Evolutionary conservation across 2,329 filamentous ascomycete species (phyloP).

Genomic region (Byssoonygena ceratinophila): DNA sequence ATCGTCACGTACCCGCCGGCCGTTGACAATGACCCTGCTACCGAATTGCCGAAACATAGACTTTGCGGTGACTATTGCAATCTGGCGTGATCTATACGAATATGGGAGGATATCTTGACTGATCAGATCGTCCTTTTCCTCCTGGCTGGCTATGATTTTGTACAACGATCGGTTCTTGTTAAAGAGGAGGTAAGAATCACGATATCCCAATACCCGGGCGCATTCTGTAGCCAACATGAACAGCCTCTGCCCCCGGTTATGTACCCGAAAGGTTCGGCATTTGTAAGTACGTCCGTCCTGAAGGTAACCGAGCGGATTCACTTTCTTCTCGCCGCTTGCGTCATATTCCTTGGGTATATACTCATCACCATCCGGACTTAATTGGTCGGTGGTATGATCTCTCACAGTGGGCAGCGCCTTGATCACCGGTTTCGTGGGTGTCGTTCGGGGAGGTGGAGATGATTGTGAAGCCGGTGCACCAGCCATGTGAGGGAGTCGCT

Average conservation of each 20-base stretch:
- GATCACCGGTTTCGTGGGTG: constrained; percentile 68
- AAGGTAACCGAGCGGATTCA: constrained; percentile 69
- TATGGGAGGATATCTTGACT: constrained; percentile 91
- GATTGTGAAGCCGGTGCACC: constrained; percentile 47
- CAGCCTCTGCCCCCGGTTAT: constrained; percentile 79
- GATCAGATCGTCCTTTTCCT: constrained; percentile 94
- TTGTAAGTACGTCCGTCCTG: constrained; percentile 77
- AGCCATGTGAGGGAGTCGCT: constrained; percentile 26
- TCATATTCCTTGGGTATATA: constrained; percentile 91
- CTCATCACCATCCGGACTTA: constrained; percentile 80
- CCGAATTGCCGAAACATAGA: constrained; percentile 99
- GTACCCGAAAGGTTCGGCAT: constrained; percentile 87
- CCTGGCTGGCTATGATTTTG: constrained; percentile 94
- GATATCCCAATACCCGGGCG: constrained; percentile 81
- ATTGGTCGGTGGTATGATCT: constrained; percentile 93
- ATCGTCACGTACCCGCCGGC: constrained; percentile 84
- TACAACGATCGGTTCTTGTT: constrained; percentile 95
- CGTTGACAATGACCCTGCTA: constrained; percentile 81
- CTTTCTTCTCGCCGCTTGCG: constrained; percentile 88
- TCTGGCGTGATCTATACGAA: constrained; percentile 95
- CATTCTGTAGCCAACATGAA: constrained; percentile 99
- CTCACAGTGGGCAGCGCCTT: constrained; percentile 92
- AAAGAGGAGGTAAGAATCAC: constrained; percentile 95
- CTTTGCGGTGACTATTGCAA: constrained; percentile 90
- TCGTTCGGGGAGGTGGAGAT: constrained; percentile 60